Evolutionary conservation across 2,329 filamentous ascomycete species (phyloP), one percentile per base, ranked within the genome.

Genomic region (Aspergillus unguis): DNA sequence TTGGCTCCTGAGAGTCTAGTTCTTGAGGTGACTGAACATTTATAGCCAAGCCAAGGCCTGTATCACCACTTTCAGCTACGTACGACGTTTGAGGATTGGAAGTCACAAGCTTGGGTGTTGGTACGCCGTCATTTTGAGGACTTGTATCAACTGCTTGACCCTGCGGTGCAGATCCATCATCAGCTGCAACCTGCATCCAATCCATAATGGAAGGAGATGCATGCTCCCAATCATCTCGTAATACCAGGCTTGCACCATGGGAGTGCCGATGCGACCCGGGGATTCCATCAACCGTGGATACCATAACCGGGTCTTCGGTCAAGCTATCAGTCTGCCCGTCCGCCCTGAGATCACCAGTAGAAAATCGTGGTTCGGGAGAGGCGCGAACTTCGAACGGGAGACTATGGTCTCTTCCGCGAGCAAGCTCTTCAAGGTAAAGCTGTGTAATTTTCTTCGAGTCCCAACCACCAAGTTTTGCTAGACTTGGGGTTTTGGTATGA

Each of bases 391-490:
- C 54, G 33, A 59, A 54, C 44, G 51, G 62, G 53, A 55, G 59
- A 48, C 55, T 60, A 11, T 65, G 62, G 9, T 62, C 60, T 40
- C 63, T 62, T 10, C 67, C 69, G 35, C 67, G 66, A 11, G 72
- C 68, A 54, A 79, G 62, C 54, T 80, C 72, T 52, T 80, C 75
- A 4, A 83, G 65, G 62, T 80, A 83, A n/a, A 80, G 72, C 54
- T 80, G 77, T 3, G 77, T 80, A 2, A 79, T 77, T 52, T 78
- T 77, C 51, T 77, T 79, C 1, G 79, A 77, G 47, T 80, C 77
- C 76, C 79, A 83, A 32, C 76, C 74, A 6, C 76, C 76, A 53
- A 79, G 73, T 56, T 77, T 76, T n/a, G 77, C 78, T 48, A 83
- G 65, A 47, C 77, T 75, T 10, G 80, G 79, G 8, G 79, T 78